phyloP scores from a whole-genome alignment of 2,329 filamentous ascomycete species.

The Fusarium virguliforme region DNA sequence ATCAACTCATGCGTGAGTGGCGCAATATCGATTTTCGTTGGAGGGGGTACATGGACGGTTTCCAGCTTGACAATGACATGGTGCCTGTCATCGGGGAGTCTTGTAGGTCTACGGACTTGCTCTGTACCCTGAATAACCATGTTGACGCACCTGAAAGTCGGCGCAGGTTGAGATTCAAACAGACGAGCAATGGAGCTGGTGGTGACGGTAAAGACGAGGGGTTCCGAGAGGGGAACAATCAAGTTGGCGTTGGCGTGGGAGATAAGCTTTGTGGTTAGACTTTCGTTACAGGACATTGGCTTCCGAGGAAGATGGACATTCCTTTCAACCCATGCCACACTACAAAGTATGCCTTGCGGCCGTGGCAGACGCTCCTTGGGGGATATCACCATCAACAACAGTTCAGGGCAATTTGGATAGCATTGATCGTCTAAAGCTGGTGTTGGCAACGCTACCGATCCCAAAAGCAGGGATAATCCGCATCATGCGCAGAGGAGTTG shows the following conservation, averaged over 20 bases:
- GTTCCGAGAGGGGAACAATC: not conserved
- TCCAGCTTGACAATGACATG: slow-evolving; percentile 26
- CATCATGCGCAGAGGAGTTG: slow-evolving; percentile 32
- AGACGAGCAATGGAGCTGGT: too few species aligned
- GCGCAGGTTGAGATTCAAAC: not conserved
- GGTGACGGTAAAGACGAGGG: not conserved
- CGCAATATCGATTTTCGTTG: not conserved
- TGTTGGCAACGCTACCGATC: slow-evolving; percentile 32
- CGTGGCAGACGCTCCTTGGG: too few species aligned
- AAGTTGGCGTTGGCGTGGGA: not conserved
- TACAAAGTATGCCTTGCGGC: too few species aligned
- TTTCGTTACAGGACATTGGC: not conserved
- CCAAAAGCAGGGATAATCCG: slow-evolving; percentile 31
- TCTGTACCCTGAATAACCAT: not conserved
- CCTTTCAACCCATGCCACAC: too few species aligned
- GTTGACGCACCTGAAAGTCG: not conserved
- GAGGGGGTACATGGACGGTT: slow-evolving; percentile 13
- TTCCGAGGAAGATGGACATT: not conserved
- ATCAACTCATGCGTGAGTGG: slow-evolving; percentile 15
- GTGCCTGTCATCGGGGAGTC: not conserved
- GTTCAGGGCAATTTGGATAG: not conserved
- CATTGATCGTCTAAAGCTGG: slow-evolving; percentile 25
- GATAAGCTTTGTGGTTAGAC: not conserved
- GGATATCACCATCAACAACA: not conserved
- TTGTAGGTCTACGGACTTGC: not conserved